Evolutionary conservation across 805 yeast genomes (phyloP).

Genomic region (Lachancea fermentati): DNA sequence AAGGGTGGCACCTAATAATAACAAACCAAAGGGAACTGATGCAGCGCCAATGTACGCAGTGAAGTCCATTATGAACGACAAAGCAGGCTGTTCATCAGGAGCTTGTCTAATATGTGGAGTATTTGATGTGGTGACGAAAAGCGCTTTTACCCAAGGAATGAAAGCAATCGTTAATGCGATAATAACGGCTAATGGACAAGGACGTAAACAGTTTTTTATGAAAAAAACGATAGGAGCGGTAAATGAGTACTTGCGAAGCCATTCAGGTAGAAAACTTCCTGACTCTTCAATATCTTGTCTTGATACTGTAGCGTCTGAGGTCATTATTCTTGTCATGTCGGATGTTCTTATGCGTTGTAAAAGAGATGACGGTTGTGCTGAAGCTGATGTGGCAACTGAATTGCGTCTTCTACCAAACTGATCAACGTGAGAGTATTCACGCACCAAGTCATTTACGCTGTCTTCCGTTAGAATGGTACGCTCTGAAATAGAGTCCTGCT

Average conservation of each 20-base stretch:
- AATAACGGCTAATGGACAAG: slow-evolving; percentile 67
- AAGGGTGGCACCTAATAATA: slow-evolving; percentile 83
- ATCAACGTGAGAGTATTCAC: slow-evolving; percentile 39
- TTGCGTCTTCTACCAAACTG: slow-evolving; percentile 28
- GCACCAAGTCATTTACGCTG: slow-evolving; percentile 42
- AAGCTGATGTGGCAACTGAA: slow-evolving; percentile 8
- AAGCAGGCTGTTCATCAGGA: slow-evolving; percentile 82
- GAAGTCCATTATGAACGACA: slow-evolving; percentile 80
- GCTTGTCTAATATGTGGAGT: slow-evolving; percentile 54
- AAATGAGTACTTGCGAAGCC: slow-evolving; percentile 26
- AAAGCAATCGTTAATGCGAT: slow-evolving; percentile 62
- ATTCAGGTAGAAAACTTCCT: slow-evolving; percentile 24
- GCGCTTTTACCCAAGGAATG: slow-evolving; percentile 82
- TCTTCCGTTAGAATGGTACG: too few relatives aligned
- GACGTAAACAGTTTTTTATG: slow-evolving; percentile 56
- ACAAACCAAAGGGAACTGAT: slow-evolving; percentile 82
- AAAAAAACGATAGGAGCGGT: slow-evolving; percentile 31
- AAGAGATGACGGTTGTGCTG: slow-evolving; percentile 6
- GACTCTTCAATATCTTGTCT: slow-evolving; percentile 29
- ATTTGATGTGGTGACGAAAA: slow-evolving; percentile 50
- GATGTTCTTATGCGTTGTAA: slow-evolving; percentile 19
- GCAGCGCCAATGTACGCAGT: slow-evolving; percentile 79
- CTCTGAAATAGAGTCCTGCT: too few relatives aligned
- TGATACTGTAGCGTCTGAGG: slow-evolving; percentile 31
- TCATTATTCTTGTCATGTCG: slow-evolving; percentile 29